Evolutionary conservation across 352 stramenopile species (phyloP), one percentile per base, ranked within the genome.

Genomic region (Thalassiosira allenii): DNA sequence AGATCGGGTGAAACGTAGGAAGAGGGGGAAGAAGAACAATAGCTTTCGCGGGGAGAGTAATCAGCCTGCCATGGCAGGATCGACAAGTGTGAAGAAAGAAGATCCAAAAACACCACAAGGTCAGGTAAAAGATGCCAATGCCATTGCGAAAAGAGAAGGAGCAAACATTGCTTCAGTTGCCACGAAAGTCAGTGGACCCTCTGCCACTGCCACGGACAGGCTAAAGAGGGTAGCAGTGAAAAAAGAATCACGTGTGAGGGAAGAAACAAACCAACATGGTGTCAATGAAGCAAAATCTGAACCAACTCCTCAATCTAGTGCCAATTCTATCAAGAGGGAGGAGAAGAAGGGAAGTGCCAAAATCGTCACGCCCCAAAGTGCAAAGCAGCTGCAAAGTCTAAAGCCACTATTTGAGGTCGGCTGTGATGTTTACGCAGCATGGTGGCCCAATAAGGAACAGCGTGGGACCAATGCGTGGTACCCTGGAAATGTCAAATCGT

Each of bases 361-460:
- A 17, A 9, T 47, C 17, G 37, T 47, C 17, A 47, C 37, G 8
- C 37, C 37, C 37, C 8, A 17, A 47, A 17, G 8, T 47, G 8
- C 9, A 47, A 9, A 9, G 8, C 9, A 47, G 37, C 37, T 47
- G 8, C 8, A 9, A 9, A 9, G 17, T 57, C 49, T 57, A 12
- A 57, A 57, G 20, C 49, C 49, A 25, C 49, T 9, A 57, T 57
- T 57, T 27, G 23, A 57, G 23, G 20, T 29, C 6, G 49, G 49
- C 6, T 11, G 9, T 12, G 49, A 57, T 11, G 23, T 57, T 25
- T 57, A 25, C 20, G 49, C 49, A 27, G 49, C 49, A 25, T 57
- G 23, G 17, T 57, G 11, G 49, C 17, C 6, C 49, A 25, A 57
- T 25, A n/a, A 25, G 6, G 49, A 57, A 12, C 6, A 27, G 20